Base-by-base conservation (phyloP, 2,329 filamentous ascomycete species). In the Scedosporium apiospermum region DNA sequence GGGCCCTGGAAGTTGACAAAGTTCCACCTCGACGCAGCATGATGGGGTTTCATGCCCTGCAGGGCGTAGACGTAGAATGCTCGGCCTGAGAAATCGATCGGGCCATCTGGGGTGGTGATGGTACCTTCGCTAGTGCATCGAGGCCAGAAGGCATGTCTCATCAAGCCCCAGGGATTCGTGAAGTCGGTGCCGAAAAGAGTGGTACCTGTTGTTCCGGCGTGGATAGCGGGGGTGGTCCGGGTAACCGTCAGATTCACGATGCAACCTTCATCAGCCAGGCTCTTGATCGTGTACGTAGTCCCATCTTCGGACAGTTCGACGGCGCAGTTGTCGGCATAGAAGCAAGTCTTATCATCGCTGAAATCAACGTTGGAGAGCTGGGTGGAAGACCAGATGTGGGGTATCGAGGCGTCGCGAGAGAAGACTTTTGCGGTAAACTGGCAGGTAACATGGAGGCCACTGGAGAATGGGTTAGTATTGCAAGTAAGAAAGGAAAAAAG, bases 31-130 rank as follows among this genome's bases (percentile, higher is more conserved):
- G 90, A 87, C 65, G 93, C 93, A 64, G 92, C 90, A 73, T 99
- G 96, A 75, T 99, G 95, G 49, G 95, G 95, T 83, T 99, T 99
- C 93, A 98, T 98, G 73, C 93, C 95, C 78, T 98, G 95, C 60
- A 98, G 79, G 49, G 91, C 93, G 74, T 95, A 89, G 67, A 88
- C 82, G 76, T 92, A 93, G 70, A 96, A 79, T 38, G 87, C 92
- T 66, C 81, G 85, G 63, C 93, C 93, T 70, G 85, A 88, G 74
- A 96, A 87, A 73, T 96, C 88, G 65, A 96, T 81, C 44, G 89
- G 85, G 58, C 91, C 91, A 41, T 91, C 86, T 69, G 89, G 84
- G 64, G 92, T 96, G 66, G 90, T 86, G 73, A 98, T 91, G 67
- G 83, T 90, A 60, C 95, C 95, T 75, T 93, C 89, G 12, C 88